Evolutionary conservation across 139 green algal genomes (phyloP).

Genomic region (Tetratostichococcus sp.): DNA sequence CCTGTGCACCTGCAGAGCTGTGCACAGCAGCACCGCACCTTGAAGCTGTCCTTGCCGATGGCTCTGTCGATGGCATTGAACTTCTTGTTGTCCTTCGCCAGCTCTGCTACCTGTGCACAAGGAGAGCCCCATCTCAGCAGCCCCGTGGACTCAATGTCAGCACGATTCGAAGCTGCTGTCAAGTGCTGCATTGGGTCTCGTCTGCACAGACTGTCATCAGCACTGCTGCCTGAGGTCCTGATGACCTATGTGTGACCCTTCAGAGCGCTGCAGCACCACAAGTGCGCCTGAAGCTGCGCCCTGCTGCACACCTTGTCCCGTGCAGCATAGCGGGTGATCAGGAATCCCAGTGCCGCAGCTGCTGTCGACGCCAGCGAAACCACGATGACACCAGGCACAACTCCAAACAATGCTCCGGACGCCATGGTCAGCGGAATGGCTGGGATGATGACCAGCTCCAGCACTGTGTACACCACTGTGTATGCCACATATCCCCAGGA

Average conservation of each 20-base stretch:
- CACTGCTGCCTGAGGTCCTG: neutral
- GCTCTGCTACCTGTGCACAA: conserved; percentile 21
- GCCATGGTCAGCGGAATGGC: conserved; percentile 90
- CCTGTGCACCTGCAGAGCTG: too few species aligned
- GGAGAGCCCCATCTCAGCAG: neutral
- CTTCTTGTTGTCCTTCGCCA: conserved; percentile 48
- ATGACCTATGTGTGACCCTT: too few species aligned
- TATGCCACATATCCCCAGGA: conserved; percentile 64
- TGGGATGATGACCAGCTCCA: conserved; percentile 65
- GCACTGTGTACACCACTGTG: conserved; percentile 56
- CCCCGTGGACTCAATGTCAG: neutral
- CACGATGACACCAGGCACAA: conserved; percentile 63
- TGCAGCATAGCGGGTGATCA: conserved; percentile 88
- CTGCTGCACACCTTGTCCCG: conserved; percentile 62
- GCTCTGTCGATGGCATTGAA: conserved; percentile 87
- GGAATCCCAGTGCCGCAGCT: conserved; percentile 80
- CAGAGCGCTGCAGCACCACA: neutral
- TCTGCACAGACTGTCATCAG: too few species aligned
- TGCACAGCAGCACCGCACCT: too few species aligned
- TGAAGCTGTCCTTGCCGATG: conserved; percentile 85
- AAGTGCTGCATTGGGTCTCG: too few species aligned
- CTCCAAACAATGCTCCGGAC: conserved; percentile 72
- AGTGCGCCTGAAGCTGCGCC: too few species aligned
- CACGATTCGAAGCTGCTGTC: too few species aligned
- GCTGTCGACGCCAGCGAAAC: conserved; percentile 69